phyloP scores from a whole-genome alignment of 371 early-diverging fungal species.

The Actinomucor elegans region DNA sequence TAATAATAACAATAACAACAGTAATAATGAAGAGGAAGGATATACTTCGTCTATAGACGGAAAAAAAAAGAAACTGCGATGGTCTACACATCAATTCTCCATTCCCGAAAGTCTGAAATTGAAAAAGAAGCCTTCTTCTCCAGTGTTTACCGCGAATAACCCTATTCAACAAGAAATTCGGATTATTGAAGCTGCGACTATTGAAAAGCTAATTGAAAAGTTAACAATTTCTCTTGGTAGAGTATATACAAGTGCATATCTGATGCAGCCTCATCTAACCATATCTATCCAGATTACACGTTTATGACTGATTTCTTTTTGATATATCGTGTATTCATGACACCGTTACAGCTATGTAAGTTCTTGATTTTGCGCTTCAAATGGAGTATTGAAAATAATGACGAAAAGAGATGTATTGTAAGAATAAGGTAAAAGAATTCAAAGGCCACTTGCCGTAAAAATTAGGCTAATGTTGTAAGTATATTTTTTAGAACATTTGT shows the following conservation, averaged over 20 bases:
- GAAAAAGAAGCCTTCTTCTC: background rate
- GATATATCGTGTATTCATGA: slow-evolving; percentile 65
- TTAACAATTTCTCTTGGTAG: slow-evolving; percentile 64
- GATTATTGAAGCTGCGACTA: slow-evolving; percentile 59
- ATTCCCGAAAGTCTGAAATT: slow-evolving; percentile 1
- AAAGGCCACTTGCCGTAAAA: too few relatives aligned
- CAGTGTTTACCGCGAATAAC: background rate
- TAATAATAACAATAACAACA: background rate
- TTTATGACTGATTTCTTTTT: slow-evolving; percentile 74
- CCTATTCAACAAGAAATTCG: background rate
- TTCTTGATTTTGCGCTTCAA: slow-evolving; percentile 60
- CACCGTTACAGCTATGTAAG: slow-evolving; percentile 56
- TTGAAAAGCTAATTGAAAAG: slow-evolving; percentile 64
- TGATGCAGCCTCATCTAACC: too few relatives aligned
- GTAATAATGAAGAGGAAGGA: background rate
- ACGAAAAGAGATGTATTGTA: slow-evolving; percentile 56
- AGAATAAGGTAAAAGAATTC: slow-evolving; percentile 49
- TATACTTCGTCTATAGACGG: background rate
- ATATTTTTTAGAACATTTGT: slow-evolving; percentile 55
- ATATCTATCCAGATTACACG: slow-evolving; percentile 55
- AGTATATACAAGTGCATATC: too few relatives aligned
- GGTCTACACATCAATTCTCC: slow-evolving; percentile 15
- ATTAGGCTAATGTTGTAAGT: too few relatives aligned
- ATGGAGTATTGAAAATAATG: slow-evolving; percentile 60
- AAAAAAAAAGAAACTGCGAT: slow-evolving; percentile 8